These are phyloP conservation scores for Xylariaceae sp. DNA, from an alignment of 2,329 filamentous ascomycete genomes.

Conservation along the genomic window DNA sequence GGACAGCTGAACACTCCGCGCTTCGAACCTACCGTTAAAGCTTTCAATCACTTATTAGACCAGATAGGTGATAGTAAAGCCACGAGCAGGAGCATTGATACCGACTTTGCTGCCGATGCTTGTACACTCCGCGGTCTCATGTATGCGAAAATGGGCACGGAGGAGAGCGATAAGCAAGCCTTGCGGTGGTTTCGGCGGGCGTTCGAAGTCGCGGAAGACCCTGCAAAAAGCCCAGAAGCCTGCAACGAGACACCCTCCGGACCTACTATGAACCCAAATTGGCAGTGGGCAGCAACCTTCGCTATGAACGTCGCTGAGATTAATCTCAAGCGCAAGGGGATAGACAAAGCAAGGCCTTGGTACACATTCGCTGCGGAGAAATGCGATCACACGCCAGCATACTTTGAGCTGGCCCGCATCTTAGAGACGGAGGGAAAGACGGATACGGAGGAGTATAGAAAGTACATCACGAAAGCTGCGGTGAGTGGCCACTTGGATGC, in stretches of 20 bases:
- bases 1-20: conserved; percentile 11
- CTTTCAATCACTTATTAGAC: conserved; percentile 17
- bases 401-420: conserved; percentile 27
- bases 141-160: conserved; percentile 16
- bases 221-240: neutral
- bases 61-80: conserved; percentile 20
- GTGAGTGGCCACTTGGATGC: conserved; percentile 24
- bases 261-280: conserved; percentile 14
- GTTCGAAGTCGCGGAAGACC: conserved; percentile 4
- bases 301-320: conserved; percentile 30
- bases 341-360: conserved; percentile 22
- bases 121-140: conserved; percentile 37
- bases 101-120: conserved; percentile 30
- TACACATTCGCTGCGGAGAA: conserved; percentile 27
- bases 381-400: conserved; percentile 30
- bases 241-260: neutral
- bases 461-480: conserved; percentile 33
- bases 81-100: neutral
- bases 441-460: conserved; percentile 22
- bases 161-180: conserved; percentile 23
- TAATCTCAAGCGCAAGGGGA: conserved; percentile 21
- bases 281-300: conserved; percentile 37
- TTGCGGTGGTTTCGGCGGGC: conserved; percentile 32
- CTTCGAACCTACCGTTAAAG: conserved; percentile 18
- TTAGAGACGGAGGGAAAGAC: conserved; percentile 19